Evolutionary conservation across 2,329 filamentous ascomycete species (phyloP), one percentile per base, ranked within the genome.

Genomic region (Arthrinium puccinioides): DNA sequence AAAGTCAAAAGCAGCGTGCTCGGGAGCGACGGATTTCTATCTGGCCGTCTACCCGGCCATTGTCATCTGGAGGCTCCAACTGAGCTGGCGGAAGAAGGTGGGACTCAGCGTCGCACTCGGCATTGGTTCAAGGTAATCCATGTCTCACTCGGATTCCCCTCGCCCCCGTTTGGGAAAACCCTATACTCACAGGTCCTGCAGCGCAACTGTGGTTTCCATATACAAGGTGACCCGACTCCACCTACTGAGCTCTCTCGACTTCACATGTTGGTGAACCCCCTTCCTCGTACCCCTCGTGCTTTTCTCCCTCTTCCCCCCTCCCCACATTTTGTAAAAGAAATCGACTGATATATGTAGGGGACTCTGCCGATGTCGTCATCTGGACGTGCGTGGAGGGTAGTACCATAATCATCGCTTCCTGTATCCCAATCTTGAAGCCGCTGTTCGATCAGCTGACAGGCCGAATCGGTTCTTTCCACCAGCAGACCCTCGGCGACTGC

Each of bases 311-410:
- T n/a, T n/a, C n/a, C n/a, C n/a, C n/a, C n/a, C n/a, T n/a, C n/a
- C n/a, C n/a, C n/a, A n/a, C n/a, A n/a, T n/a, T n/a, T n/a, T n/a
- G n/a, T n/a, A n/a, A n/a, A n/a, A n/a, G 24, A 21, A 4, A 13
- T 4, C 4, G 13, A 16, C 16, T 20, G 3, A 21, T 24, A 20
- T 10, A 36, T 10, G 20, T 7, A 9, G 9, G 13, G 6, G 14
- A 8, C n/a, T 21, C 9, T 6, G 16, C 33, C 24, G 9, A 27
- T n/a, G 26, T 36, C 7, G 26, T 18, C 2, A 16, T 20, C 1
- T 36, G 33, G 33, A 36, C 33, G 8, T 21, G 33, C 5, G 28
- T 36, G 11, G 33, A 36, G 14, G 33, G 33, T 2, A 36, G 20
- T 9, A 27, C 33, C 13, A 36, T 36, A 7, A 25, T 36, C 11